Conservation (phyloP, 1,139 yeast genomes). For the Entelexis sorbosivorans region DNA sequence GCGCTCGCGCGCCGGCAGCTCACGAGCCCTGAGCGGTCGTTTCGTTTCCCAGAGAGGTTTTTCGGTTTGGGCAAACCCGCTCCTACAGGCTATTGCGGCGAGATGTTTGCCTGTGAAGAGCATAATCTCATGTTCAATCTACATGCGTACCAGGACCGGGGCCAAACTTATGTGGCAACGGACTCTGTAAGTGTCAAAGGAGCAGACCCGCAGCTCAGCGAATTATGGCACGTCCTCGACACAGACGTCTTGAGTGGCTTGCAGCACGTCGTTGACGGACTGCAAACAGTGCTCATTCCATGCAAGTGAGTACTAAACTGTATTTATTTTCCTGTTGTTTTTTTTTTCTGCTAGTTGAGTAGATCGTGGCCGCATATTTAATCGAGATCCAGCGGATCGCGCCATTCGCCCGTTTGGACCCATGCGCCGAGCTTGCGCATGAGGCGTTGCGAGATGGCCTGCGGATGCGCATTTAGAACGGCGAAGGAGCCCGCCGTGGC, state of each 20-base stretch:
- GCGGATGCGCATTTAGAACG: slow-evolving; percentile 30
- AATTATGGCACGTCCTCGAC: slow-evolving; percentile 8
- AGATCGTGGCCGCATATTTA: no score
- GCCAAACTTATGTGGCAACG: slow-evolving; percentile 11
- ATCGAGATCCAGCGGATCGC: slow-evolving; percentile 22
- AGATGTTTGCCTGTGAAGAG: slow-evolving; percentile 13
- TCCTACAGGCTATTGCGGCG: slow-evolving; percentile 14
- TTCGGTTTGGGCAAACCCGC: not conserved
- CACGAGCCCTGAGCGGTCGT: slow-evolving; percentile 5
- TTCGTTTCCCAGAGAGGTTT: slow-evolving; percentile 13
- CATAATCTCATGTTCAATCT: slow-evolving; percentile 12
- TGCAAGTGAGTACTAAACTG: no score
- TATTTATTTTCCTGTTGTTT: not conserved
- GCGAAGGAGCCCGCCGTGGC: slow-evolving; percentile 31
- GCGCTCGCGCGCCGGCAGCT: not conserved
- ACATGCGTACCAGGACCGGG: slow-evolving; percentile 16
- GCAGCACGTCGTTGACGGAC: not conserved
- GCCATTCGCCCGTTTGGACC: slow-evolving; percentile 28
- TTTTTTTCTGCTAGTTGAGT: no score
- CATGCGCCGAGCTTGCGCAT: slow-evolving; percentile 30
- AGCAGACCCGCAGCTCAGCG: slow-evolving; percentile 10
- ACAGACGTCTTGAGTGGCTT: not conserved
- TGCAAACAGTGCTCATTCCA: not conserved
- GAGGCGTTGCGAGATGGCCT: slow-evolving; percentile 29
- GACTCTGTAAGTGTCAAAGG: slow-evolving; percentile 15